A percentile compares a stretch with the other conserved stretches of the same genome.
These are phyloP conservation scores for Aspergillus versicolor DNA, from an alignment of 2,329 filamentous ascomycete species.

Conservation along the genomic window DNA sequence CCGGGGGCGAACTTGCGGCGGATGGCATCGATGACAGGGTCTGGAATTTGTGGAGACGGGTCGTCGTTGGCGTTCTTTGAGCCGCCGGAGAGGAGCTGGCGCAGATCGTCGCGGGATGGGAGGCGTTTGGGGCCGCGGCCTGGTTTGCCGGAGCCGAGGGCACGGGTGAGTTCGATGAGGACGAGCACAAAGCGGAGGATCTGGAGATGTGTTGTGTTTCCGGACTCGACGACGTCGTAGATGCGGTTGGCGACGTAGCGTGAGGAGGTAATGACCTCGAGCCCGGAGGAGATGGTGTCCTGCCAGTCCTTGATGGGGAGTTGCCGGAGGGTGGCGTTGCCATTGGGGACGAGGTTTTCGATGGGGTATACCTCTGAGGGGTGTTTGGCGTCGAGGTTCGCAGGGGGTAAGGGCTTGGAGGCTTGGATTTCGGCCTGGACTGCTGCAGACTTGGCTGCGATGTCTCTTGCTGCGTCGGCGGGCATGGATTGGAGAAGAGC, in stretches of 20 bases:
- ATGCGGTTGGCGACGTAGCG: constrained; percentile 48
- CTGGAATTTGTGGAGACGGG: constrained; percentile 28
- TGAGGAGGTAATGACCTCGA: constrained; percentile 39
- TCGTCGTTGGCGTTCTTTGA: constrained; percentile 18
- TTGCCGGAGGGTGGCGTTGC: constrained; percentile 40
- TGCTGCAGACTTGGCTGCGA: constrained; percentile 32
- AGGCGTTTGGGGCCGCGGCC: constrained; percentile 44
- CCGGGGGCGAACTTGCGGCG: constrained; percentile 44
- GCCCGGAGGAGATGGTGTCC: constrained; percentile 34
- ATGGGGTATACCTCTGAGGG: constrained; percentile 48
- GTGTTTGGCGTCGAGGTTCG: constrained; percentile 44
- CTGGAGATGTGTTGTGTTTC: constrained; percentile 43
- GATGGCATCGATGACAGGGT: constrained; percentile 41
- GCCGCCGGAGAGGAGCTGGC: constrained; percentile 33
- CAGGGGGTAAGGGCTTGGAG: constrained; percentile 46
- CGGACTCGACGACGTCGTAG: constrained; percentile 36
- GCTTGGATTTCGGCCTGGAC: constrained; percentile 46
- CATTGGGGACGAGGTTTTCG: constrained; percentile 42
- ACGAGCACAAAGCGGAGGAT: constrained; percentile 46
- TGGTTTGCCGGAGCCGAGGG: constrained; percentile 27
- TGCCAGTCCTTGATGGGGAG: constrained; percentile 47
- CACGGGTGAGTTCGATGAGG: constrained; percentile 43
- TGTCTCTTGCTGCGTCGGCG: constrained; percentile 29
- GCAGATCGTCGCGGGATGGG: constrained; percentile 41
- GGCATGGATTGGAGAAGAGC: constrained; percentile 46